Evolutionary conservation across 345 rosid genomes (phyloP).

Genomic region (Euphorbia pulcherrima): DNA sequence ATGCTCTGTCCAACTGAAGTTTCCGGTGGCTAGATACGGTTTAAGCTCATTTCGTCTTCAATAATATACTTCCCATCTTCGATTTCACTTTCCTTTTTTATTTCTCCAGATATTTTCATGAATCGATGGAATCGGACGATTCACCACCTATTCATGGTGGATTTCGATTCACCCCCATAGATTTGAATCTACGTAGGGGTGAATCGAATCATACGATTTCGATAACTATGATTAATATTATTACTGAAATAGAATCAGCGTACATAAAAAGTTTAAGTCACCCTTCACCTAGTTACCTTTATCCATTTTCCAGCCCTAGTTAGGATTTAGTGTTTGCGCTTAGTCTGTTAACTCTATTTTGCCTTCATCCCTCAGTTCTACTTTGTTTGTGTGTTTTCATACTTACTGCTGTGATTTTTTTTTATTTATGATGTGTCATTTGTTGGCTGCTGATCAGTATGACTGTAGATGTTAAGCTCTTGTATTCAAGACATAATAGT

Average conservation of each 20-base stretch:
- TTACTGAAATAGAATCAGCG: neutral
- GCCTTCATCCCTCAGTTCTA: neutral
- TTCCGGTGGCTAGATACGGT: no score
- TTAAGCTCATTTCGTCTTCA: no score
- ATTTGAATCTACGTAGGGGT: no score
- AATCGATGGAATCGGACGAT: no score
- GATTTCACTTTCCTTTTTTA: no score
- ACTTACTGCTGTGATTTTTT: neutral
- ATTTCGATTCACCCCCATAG: no score
- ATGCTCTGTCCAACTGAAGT: no score
- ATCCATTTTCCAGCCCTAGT: neutral
- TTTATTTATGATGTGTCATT: neutral
- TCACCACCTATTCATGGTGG: no score
- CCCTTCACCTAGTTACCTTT: neutral
- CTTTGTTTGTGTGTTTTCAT: neutral
- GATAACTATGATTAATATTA: no score
- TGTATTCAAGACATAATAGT: neutral
- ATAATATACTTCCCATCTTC: no score
- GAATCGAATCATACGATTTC: no score
- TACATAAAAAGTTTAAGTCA: neutral
- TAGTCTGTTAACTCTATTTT: neutral
- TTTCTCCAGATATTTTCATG: no score
- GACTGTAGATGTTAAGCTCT: neutral
- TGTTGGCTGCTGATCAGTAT: neutral
- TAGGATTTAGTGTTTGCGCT: neutral